These are phyloP conservation scores for Millerozyma miso DNA, from an alignment of 805 yeast species.

Conservation along the genomic window DNA sequence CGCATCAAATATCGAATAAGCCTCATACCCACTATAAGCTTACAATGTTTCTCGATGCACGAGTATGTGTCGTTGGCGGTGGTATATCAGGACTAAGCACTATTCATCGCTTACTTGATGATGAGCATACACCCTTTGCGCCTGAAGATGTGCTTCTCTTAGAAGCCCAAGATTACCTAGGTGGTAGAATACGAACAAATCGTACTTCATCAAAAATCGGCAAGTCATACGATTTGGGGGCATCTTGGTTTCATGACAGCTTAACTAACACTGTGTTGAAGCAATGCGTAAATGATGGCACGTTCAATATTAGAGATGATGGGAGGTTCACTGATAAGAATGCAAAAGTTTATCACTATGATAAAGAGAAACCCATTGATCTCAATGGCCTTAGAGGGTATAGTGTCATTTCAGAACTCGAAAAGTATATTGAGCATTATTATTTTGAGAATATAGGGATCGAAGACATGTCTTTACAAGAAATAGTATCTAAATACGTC, in stretches of 20 bases:
- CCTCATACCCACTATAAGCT: no score
- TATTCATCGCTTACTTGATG: constrained; percentile 36
- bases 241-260: constrained; percentile 89
- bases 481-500: constrained; percentile 46
- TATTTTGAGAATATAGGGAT: constrained; percentile 46
- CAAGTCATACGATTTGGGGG: constrained; percentile 69
- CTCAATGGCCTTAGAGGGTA: constrained; percentile 21
- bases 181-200: constrained; percentile 61
- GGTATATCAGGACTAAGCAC: constrained; percentile 79
- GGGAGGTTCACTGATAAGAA: constrained; percentile 49
- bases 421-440: constrained; percentile 53
- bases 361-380: constrained; percentile 30
- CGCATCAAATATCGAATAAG: no score
- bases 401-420: constrained; percentile 51
- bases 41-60: not conserved
- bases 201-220: constrained; percentile 29
- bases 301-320: constrained; percentile 20
- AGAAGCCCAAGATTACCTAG: constrained; percentile 65
- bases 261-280: constrained; percentile 58
- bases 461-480: constrained; percentile 50
- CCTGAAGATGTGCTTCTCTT: constrained; percentile 49
- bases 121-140: constrained; percentile 10
- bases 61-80: constrained; percentile 68
- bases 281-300: constrained; percentile 14
- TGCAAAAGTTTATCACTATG: constrained; percentile 19